Conservation (phyloP, 306 rosid species). For the Vigna radiata region DNA sequence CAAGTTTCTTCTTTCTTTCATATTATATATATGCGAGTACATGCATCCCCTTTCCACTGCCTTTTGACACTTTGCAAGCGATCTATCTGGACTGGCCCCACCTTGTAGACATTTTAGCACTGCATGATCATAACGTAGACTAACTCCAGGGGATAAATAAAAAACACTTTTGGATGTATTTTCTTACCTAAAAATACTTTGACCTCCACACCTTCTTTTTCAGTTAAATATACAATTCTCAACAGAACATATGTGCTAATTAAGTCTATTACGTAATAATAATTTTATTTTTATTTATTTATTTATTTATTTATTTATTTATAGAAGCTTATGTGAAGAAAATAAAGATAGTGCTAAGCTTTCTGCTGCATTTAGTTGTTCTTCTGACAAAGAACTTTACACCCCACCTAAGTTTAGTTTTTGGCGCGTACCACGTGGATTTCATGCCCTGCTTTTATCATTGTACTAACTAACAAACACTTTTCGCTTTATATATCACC, state of each 20-base stretch:
- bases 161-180: not conserved
- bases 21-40: constrained; percentile 20
- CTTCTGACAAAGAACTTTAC: constrained; percentile 48
- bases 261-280: too few relatives aligned
- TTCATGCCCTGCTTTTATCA: constrained; percentile 26
- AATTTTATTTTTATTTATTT: too few relatives aligned
- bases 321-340: not conserved
- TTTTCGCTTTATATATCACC: constrained; percentile 36
- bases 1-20: constrained; percentile 27
- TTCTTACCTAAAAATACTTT: not conserved
- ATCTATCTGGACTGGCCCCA: constrained; percentile 62
- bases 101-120: constrained; percentile 46
- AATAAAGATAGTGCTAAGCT: constrained; percentile 35
- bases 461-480: constrained; percentile 44
- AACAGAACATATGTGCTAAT: too few relatives aligned
- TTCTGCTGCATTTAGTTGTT: constrained; percentile 8
- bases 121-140: constrained; percentile 59
- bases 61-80: constrained; percentile 60
- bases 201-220: not conserved
- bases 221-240: not conserved
- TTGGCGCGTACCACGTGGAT: constrained; percentile 46
- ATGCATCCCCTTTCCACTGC: constrained; percentile 41
- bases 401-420: constrained; percentile 41
- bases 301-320: not conserved
- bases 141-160: not conserved